phyloP scores from a whole-genome alignment of 768 basidiomycete genomes.

The Pisolithus albus region DNA sequence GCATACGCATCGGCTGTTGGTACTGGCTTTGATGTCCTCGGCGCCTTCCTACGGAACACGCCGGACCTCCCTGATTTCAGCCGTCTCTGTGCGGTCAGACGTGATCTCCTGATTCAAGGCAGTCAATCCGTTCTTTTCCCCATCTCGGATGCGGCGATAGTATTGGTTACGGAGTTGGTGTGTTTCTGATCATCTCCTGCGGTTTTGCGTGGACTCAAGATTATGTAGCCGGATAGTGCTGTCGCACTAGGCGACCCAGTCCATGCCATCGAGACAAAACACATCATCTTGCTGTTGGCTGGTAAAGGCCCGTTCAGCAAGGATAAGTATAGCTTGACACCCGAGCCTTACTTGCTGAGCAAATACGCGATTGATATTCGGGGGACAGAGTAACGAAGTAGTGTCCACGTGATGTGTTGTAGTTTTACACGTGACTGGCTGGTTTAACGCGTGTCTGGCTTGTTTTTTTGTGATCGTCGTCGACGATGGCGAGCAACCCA shows the following conservation, averaged over 20 bases:
- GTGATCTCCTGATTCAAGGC: neutral
- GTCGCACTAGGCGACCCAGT: neutral
- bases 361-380: neutral
- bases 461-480: neutral
- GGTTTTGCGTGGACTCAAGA: neutral
- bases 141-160: neutral
- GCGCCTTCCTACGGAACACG: neutral
- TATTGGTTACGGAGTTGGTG: neutral
- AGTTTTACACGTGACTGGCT: neutral
- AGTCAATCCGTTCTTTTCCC: neutral
- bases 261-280: neutral
- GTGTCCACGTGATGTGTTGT: neutral
- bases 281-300: neutral
- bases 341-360: neutral
- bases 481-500: constrained; percentile 23
- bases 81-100: neutral
- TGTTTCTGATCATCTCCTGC: neutral
- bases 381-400: neutral
- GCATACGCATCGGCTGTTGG: neutral
- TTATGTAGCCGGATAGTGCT: neutral
- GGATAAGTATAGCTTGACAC: neutral
- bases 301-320: too few relatives aligned
- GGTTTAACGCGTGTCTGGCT: neutral
- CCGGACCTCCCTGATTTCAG: neutral
- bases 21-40: neutral